A percentile compares a stretch with the other conserved stretches of the same genome.
These are phyloP conservation scores for Agrostemma githago DNA, from an alignment of 148 eudicot genomes.

Conservation along the genomic window DNA sequence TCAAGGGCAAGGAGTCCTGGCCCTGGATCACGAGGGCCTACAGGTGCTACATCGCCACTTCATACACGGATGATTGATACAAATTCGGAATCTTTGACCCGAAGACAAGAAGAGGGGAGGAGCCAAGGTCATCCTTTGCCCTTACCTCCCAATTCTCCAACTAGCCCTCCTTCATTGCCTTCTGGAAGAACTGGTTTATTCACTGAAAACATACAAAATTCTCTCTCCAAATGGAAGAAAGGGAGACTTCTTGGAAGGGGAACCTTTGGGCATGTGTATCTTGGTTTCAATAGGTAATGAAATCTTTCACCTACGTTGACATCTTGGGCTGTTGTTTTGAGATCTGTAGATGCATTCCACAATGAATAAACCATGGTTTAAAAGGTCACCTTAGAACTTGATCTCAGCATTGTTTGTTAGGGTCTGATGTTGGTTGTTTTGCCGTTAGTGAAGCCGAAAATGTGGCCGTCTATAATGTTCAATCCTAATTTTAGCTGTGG, in stretches of 20 bases:
- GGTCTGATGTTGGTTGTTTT: too few relatives aligned
- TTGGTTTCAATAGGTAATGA: constrained; percentile 80
- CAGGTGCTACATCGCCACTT: constrained; percentile 59
- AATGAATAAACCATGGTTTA: neutral
- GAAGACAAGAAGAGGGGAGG: constrained; percentile 64
- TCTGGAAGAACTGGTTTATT: constrained; percentile 40
- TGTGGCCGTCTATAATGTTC: too few relatives aligned
- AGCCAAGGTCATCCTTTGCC: constrained; percentile 74
- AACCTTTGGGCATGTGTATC: constrained; percentile 94
- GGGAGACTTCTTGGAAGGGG: constrained; percentile 97
- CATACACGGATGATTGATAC: constrained; percentile 46
- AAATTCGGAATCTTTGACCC: constrained; percentile 55
- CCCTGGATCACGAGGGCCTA: constrained; percentile 46
- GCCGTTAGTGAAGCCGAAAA: too few relatives aligned
- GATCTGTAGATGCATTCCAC: neutral
- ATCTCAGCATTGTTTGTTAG: too few relatives aligned
- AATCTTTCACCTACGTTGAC: neutral
- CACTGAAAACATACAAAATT: constrained; percentile 34
- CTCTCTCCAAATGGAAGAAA: constrained; percentile 76
- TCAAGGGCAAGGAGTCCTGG: constrained; percentile 62
- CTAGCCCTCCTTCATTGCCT: constrained; percentile 56
- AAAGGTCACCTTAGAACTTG: too few relatives aligned
- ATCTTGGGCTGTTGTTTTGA: neutral
- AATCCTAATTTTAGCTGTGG: too few relatives aligned
- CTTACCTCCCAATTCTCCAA: constrained; percentile 83